A percentile compares a stretch with the other conserved stretches of the same genome.
Conservation (phyloP, 257 asterid species). For the Verbascum thapsus region DNA sequence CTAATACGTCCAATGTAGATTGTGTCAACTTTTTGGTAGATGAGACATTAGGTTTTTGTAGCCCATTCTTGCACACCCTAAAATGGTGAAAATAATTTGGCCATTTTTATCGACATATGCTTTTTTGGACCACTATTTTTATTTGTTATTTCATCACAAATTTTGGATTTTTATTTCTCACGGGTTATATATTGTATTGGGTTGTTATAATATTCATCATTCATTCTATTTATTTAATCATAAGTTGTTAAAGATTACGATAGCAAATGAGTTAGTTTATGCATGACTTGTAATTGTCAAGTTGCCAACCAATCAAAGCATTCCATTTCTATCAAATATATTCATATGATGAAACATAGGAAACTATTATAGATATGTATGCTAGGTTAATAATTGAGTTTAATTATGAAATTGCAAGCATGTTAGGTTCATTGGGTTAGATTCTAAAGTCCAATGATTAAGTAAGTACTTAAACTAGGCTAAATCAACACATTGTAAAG, state of each 20-base stretch:
- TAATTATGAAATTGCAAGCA: too few species aligned
- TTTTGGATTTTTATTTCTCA: background rate
- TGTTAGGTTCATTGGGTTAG: too few species aligned
- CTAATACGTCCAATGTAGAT: constrained; percentile 24
- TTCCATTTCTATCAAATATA: too few species aligned
- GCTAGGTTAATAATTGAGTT: too few species aligned
- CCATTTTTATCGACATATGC: constrained; percentile 13
- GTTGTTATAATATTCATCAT: too few species aligned
- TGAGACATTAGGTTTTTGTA: background rate
- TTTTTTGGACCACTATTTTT: constrained; percentile 28
- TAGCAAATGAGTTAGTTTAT: background rate
- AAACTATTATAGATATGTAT: too few species aligned
- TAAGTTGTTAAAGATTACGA: background rate
- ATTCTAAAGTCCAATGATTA: too few species aligned
- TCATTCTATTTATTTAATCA: background rate
- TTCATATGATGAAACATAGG: too few species aligned
- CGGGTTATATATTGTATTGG: too few species aligned
- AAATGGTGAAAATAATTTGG: constrained; percentile 16
- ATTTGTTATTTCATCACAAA: background rate
- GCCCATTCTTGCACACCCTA: constrained; percentile 29
- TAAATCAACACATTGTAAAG: too few species aligned
- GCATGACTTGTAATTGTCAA: background rate
- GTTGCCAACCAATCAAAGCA: too few species aligned
- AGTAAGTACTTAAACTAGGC: too few species aligned
- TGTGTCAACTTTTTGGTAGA: constrained; percentile 18